phyloP scores from a whole-genome alignment of 352 stramenopile species.

The Phytophthora vignae region DNA sequence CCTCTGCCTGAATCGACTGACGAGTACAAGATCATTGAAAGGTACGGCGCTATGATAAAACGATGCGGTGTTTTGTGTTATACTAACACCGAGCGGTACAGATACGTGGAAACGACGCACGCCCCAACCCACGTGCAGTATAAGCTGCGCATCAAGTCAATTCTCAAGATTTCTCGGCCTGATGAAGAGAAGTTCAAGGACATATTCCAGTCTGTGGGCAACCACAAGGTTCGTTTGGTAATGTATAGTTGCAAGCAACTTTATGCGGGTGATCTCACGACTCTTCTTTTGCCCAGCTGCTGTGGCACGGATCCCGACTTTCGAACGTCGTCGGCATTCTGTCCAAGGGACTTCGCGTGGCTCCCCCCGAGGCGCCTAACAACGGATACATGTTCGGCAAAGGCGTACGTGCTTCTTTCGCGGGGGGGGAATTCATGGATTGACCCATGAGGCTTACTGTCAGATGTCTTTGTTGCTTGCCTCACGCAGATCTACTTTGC shows the following conservation, averaged over 20 bases:
- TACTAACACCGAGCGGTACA: slow-evolving; percentile 14
- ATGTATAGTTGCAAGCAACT: not conserved
- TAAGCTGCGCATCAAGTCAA: slow-evolving; percentile 62
- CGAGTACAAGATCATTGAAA: slow-evolving; percentile 65
- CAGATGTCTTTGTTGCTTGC: not conserved
- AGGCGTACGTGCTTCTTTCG: slow-evolving; percentile 53
- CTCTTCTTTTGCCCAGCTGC: slow-evolving; percentile 41
- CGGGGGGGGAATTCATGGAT: not conserved
- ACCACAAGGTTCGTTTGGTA: slow-evolving; percentile 54
- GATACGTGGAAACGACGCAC: slow-evolving; percentile 73
- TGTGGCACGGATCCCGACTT: slow-evolving; percentile 87
- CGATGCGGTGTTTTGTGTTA: not conserved
- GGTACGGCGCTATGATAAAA: slow-evolving; percentile 21
- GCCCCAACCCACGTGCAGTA: slow-evolving; percentile 72
- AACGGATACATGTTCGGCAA: slow-evolving; percentile 91
- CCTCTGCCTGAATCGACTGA: slow-evolving; percentile 31
- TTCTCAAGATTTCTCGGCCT: slow-evolving; percentile 57
- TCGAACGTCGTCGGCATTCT: slow-evolving; percentile 87
- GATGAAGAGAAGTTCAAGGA: slow-evolving; percentile 54
- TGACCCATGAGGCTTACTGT: not conserved
- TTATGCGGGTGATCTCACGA: slow-evolving; percentile 9
- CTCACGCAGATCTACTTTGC: slow-evolving; percentile 85
- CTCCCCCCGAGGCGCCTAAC: slow-evolving; percentile 76
- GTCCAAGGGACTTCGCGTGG: slow-evolving; percentile 79
- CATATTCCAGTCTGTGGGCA: slow-evolving; percentile 58